Base-by-base conservation (phyloP, 345 rosid species). In the Melaleuca alternifolia region DNA sequence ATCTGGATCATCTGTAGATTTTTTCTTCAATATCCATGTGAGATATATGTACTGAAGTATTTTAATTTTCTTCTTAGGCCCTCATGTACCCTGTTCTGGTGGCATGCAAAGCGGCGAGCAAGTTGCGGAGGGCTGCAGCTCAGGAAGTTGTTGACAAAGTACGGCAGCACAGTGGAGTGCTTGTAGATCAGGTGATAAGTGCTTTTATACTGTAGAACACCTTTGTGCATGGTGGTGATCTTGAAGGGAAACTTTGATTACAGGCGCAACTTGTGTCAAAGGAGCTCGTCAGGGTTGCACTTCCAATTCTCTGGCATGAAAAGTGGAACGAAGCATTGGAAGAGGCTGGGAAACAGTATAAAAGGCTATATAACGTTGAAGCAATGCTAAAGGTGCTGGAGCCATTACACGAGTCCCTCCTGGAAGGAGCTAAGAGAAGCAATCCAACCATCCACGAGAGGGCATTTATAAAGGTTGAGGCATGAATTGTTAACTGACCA, bases 71-170 rank as follows among this genome's bases (percentile, higher is more conserved):
- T 83, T 88, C 54, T 79, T 95, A 97, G 99, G 99, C 99, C 86
- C 99, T 97, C 86, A 97, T 97, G 99, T 97, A 97, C 88, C 99
- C 99, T 52, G 98, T 97, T 90, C 97, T 97, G 41, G 99, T 97
- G 89, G 99, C 99, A 24, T 97, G 98, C 88, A 97, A 97, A 93
- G 96, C 99, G 87, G 93, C 94, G 57, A 97, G 99, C 93, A 95
- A 92, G 90, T 92, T 96, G 56, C 96, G 99, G 57, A 94, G 91
- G 91, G 98, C 96, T 83, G 99, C 99, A n/a, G 99, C 99, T 86
- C 94, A 95, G 87, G 99, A 96, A 93, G 99, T 97, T 88, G 99
- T 97, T 84, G 98, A 97, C 90, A 94, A 94, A 94, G 99, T 97
- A 89, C 96, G 98, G 85, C 99, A 95, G 92, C 99, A 95, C 87